Percentiles rank a stretch among this genome's conserved stretches.
phyloP scores from a whole-genome alignment of 2,329 filamentous ascomycete genomes.

The Ophiosphaerella korrae region DNA sequence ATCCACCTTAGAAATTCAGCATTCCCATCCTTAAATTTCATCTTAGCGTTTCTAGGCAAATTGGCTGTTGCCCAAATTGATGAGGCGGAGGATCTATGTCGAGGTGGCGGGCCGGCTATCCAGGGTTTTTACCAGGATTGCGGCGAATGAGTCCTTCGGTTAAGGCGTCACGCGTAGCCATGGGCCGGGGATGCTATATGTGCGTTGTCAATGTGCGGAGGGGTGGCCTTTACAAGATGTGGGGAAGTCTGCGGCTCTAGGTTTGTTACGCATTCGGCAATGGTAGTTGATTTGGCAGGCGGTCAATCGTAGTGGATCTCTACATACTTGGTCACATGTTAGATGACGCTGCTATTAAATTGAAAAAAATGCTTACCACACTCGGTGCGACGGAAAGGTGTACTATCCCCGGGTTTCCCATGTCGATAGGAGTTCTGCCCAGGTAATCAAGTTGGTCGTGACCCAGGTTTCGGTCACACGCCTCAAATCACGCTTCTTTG shows the following conservation, averaged over 20 bases:
- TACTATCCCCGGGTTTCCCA: neutral
- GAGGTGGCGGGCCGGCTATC: slow-evolving; percentile 40
- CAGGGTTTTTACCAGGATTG: slow-evolving; percentile 28
- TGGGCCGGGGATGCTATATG: slow-evolving; percentile 17
- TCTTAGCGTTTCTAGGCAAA: slow-evolving; percentile 22
- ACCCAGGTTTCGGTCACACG: neutral
- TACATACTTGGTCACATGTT: neutral
- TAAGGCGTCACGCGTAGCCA: slow-evolving; percentile 16
- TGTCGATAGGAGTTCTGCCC: neutral
- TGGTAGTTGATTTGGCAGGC: neutral
- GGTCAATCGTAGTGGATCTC: neutral
- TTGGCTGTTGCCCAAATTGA: slow-evolving; percentile 31
- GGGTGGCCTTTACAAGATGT: slow-evolving; percentile 5
- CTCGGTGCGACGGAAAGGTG: neutral
- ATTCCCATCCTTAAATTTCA: slow-evolving; percentile 7
- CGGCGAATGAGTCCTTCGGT: slow-evolving; percentile 28
- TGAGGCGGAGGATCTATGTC: slow-evolving; percentile 23
- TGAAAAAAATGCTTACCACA: slow-evolving; percentile 1
- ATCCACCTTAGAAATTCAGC: neutral
- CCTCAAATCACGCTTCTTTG: neutral
- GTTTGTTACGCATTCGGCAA: neutral
- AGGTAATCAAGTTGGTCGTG: neutral
- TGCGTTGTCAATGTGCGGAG: slow-evolving; percentile 7
- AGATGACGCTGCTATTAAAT: slow-evolving; percentile 2
- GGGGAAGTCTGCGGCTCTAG: slow-evolving; percentile 18